Conservation (phyloP, 805 yeast species). For the Teunomyces funiuensis region DNA sequence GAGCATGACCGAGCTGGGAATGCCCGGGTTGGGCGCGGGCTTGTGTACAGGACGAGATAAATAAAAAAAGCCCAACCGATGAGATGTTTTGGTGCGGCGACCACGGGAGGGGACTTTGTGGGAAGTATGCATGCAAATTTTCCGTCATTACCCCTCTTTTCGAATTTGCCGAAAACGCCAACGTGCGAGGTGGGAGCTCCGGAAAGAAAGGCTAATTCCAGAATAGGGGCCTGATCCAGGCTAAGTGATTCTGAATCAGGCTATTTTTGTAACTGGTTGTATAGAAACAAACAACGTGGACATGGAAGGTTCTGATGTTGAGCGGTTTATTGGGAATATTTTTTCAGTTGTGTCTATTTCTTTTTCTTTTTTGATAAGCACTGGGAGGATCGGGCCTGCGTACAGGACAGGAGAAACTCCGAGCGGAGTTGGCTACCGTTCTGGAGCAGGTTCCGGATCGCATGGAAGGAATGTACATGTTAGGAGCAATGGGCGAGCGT, state of each 20-base stretch:
- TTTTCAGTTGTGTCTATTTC: neutral
- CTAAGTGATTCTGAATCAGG: too few relatives aligned
- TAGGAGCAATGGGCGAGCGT: too few relatives aligned
- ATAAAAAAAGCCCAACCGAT: neutral
- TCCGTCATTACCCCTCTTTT: conserved; percentile 6
- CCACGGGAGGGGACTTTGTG: conserved; percentile 3
- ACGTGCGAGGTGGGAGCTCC: neutral
- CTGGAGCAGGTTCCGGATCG: too few relatives aligned
- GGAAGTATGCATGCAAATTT: conserved; percentile 3
- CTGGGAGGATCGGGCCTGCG: neutral
- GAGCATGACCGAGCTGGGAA: too few relatives aligned
- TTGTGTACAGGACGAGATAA: neutral
- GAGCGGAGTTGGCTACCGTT: conserved; percentile 3
- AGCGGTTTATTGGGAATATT: neutral
- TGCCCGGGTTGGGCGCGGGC: neutral
- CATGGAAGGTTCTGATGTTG: neutral
- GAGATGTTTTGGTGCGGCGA: neutral
- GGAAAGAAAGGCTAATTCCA: neutral
- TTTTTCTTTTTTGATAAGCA: neutral
- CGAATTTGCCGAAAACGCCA: neutral
- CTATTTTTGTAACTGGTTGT: too few relatives aligned
- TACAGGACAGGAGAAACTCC: conserved; percentile 1
- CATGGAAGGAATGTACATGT: too few relatives aligned
- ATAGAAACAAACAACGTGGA: too few relatives aligned
- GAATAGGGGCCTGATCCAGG: too few relatives aligned